phyloP scores from a whole-genome alignment of 2,329 filamentous ascomycete species.

The Fusarium praegraminearum region DNA sequence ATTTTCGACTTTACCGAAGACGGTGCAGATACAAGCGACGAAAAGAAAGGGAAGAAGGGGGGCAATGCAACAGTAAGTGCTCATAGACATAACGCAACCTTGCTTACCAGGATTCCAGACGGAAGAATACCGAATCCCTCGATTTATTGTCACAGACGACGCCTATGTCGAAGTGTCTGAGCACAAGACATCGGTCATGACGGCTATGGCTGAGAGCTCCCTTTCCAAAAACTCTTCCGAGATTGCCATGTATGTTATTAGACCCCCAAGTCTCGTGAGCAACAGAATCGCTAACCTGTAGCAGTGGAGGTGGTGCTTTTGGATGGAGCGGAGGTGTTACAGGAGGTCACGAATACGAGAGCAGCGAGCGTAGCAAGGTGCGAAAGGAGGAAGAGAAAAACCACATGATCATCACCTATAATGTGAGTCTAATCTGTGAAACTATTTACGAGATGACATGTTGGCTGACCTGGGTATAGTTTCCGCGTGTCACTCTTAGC shows the following conservation, averaged over 20 bases:
- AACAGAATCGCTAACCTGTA: not conserved
- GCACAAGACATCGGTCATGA: not conserved
- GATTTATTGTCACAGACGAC: not conserved
- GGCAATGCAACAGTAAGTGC: not conserved
- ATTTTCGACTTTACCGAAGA: not conserved
- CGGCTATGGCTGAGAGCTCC: not conserved
- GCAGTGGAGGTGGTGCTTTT: not conserved
- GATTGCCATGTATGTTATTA: not conserved
- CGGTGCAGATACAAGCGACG: not conserved
- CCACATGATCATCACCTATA: not conserved
- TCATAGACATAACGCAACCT: accelerated
- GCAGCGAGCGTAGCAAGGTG: not conserved
- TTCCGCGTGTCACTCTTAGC: not conserved
- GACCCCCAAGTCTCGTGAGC: accelerated
- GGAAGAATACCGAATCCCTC: not conserved
- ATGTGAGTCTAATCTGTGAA: not conserved
- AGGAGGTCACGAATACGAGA: not conserved
- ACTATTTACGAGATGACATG: not conserved
- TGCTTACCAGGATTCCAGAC: not conserved
- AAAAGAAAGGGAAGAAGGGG: not conserved
- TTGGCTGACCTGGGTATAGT: not conserved
- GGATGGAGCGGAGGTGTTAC: not conserved
- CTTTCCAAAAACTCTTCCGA: not conserved
- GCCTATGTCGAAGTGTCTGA: not conserved
- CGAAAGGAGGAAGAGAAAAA: not conserved